Base-by-base conservation (phyloP, 805 yeast species). In the Kluyveromyces wickerhamii region DNA sequence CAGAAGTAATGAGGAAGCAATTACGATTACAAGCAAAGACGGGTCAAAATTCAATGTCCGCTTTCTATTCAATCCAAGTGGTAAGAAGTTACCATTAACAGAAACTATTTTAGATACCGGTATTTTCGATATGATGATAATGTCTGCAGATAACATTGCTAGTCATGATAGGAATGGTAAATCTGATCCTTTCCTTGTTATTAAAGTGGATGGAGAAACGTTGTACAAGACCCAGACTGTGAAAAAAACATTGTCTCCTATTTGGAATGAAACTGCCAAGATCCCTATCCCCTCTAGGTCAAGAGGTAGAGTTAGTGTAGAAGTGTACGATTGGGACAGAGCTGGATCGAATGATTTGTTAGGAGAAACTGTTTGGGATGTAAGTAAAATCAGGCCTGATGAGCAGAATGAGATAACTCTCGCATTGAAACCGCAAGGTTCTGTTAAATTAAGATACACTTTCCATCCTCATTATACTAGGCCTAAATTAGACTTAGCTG, bases 61-160 rank as follows among this genome's bases (percentile, higher is more conserved):
- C 53, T 61, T 78, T 36, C 78, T 77, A 44, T 82, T 67, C 48
- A 61, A 70, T 39, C 92, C 94, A 23, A 56, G 80, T 4, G 62
- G 71, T 0, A 63, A 66, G 22, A 63, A 66, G 37, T 54, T 79
- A 37, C 72, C 77, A 18, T 67, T 71, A 9, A 59, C 70, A 15
- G 92, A 82, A 47, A 67, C 80, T 4, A 67, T 80, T 39, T 51
- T 66, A 39, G 89, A 83, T 52, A 80, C 85, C 16, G 94, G 94
- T 48, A 44, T 62, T 9, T 53, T 82, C 32, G 64, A 68, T 28
- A 52, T 82, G 44, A 76, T 73, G 24, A 60, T 83, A 35, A 48
- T 77, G 24, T 66, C 72, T 31, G 92, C 77, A 20, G 65, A 65
- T 17, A 58, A 65, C 33, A 60, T 83, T 39, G 51, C 57, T 32